Percentiles rank a stretch among this genome's conserved stretches.
phyloP scores from a whole-genome alignment of 2,329 filamentous ascomycete species.

The Xylaria sp. region DNA sequence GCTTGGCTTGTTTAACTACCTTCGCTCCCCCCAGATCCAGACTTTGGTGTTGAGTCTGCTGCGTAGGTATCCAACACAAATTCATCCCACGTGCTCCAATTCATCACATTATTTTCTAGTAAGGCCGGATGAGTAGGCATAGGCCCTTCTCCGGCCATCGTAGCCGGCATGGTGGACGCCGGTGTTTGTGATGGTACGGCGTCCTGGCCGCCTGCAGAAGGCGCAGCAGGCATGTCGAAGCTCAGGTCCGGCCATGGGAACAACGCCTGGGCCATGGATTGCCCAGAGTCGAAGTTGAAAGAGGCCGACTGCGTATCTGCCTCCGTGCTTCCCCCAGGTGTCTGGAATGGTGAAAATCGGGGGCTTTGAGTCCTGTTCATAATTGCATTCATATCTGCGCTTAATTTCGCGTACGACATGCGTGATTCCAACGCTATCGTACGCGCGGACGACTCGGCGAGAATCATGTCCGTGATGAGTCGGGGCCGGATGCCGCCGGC shows the following conservation, averaged over 20 bases:
- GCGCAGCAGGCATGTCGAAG: conserved; percentile 43
- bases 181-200: background rate
- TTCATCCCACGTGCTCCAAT: conserved; percentile 58
- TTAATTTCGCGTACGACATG: background rate
- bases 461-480: conserved; percentile 30
- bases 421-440: conserved; percentile 15
- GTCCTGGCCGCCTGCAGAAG: conserved; percentile 14
- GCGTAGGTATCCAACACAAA: conserved; percentile 57
- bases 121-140: conserved; percentile 4
- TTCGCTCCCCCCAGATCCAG: conserved; percentile 45
- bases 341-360: background rate
- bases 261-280: conserved; percentile 40
- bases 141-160: background rate
- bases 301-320: conserved; percentile 1
- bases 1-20: conserved; percentile 20
- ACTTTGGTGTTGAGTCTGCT: conserved; percentile 47
- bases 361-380: background rate
- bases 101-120: conserved; percentile 40
- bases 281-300: conserved; percentile 5
- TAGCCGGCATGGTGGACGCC: background rate
- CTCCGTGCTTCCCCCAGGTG: background rate
- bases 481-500: conserved; percentile 13
- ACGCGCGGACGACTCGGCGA: conserved; percentile 29
- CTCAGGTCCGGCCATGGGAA: conserved; percentile 45
- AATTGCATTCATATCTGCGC: background rate